Evolutionary conservation across 1,284 basidiomycete species (phyloP), one percentile per base, ranked within the genome.

Genomic region (Austropuccinia psidii): DNA sequence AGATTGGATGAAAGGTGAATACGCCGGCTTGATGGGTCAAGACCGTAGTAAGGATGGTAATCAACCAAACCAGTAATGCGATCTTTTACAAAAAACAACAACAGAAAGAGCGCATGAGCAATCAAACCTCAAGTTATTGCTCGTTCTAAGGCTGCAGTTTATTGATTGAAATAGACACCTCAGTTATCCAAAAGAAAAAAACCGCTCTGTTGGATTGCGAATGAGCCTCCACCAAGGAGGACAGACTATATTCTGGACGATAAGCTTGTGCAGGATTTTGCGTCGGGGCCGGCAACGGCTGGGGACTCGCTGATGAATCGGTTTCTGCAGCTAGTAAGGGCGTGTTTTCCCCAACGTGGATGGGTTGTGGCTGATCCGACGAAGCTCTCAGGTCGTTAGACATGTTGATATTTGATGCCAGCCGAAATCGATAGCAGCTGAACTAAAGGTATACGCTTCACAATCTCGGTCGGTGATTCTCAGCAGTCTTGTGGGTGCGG

Each of bases 1-100:
- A 55, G 31, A 65, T 31, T 19, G 70, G 70, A 45, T 73, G 70
- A 21, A 73, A 57, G 4, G 70, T 73, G 52, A 73, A 73, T 50
- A 73, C 31, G 31, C 70, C 70, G 15, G 61, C 70, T 11, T 4
- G 61, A 29, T 73, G 60, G 9, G 60, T 65, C 19, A 73, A 37
- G 24, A 65, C 70, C 21, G 50, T 62, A 4, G 45, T 41, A 60
- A 60, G 65, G 50, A 65, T 31, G n/a, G 50, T 62, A 47, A 65
- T 35, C n/a, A 65, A 45, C 70, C 70, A 73, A 45, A 73, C 65
- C 39, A 41, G 31, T 4, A 73, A 55, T 7, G 50, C 70, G 27
- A 64, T 45, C 70, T 73, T 11, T 33, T 9, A 54, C 27, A 24
- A 17, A 37, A 58, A 17, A 8, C 8, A 3, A 27, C 1, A 13